Evolutionary conservation across 768 basidiomycete genomes (phyloP).

Genomic region (Pulveroboletus sp.): DNA sequence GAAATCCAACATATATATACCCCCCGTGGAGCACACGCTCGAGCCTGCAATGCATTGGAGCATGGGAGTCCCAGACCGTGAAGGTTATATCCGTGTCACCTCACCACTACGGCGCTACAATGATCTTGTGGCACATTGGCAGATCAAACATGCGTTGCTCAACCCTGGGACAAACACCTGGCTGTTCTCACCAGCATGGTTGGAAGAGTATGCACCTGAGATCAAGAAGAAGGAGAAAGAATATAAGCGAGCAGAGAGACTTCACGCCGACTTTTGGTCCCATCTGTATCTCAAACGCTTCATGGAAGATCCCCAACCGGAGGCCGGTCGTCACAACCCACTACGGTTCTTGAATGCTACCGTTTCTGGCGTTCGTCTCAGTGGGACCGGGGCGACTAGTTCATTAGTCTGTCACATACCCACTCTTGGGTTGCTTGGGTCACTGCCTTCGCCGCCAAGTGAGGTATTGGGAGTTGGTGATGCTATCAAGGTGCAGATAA

Average conservation of each 20-base stretch:
- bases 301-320: conserved; percentile 24
- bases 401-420: conserved; percentile 22
- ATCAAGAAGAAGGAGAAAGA: conserved; percentile 35
- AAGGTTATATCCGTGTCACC: conserved; percentile 81
- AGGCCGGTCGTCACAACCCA: conserved; percentile 22
- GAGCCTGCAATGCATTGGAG: conserved; percentile 59
- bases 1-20: conserved; percentile 29
- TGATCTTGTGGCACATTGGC: conserved; percentile 88
- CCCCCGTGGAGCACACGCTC: conserved; percentile 42
- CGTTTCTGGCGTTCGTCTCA: conserved; percentile 16
- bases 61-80: conserved; percentile 63
- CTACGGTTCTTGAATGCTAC: conserved; percentile 25
- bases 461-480: conserved; percentile 23
- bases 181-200: conserved; percentile 42
- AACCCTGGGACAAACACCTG: conserved; percentile 30
- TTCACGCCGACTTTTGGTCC: conserved; percentile 40
- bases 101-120: conserved; percentile 82
- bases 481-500: conserved; percentile 24
- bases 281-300: conserved; percentile 37
- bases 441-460: conserved; percentile 7
- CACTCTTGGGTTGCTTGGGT: conserved; percentile 23
- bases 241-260: conserved; percentile 26
- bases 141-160: conserved; percentile 76
- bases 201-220: conserved; percentile 41
- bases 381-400: conserved; percentile 8